Conservation (phyloP, 805 yeast species). For the Kuraishia piskuri region DNA sequence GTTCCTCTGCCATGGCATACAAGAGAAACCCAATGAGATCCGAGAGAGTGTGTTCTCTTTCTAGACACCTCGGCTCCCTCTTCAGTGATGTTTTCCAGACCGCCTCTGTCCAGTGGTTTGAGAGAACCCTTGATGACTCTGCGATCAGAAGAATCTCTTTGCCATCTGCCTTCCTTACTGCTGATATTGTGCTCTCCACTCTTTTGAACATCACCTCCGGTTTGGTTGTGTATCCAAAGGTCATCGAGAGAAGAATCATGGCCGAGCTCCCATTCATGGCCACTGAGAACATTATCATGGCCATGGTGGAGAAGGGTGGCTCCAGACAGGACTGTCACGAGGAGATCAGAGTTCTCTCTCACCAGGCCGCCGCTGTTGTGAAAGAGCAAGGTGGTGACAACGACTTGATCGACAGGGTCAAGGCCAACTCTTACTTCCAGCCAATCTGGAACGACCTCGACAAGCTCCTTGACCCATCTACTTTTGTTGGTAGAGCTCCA, state of each 20-base stretch:
- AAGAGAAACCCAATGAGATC: slow-evolving; percentile 99
- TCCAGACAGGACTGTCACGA: slow-evolving; percentile 98
- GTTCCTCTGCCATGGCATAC: slow-evolving; percentile 98
- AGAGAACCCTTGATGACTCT: slow-evolving; percentile 95
- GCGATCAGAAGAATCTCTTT: slow-evolving; percentile 96
- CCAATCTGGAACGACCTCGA: slow-evolving; percentile 88
- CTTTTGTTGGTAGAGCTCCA: slow-evolving; percentile 98
- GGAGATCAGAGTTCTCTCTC: slow-evolving; percentile 91
- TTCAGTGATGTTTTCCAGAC: slow-evolving; percentile 93
- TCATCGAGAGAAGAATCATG: slow-evolving; percentile 90
- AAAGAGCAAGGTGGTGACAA: slow-evolving; percentile 98
- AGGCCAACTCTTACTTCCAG: slow-evolving; percentile 67
- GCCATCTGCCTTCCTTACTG: slow-evolving; percentile 94
- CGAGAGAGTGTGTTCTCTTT: slow-evolving; percentile 96
- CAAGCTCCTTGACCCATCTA: slow-evolving; percentile 74
- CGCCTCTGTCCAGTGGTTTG: slow-evolving; percentile 98
- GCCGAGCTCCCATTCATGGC: slow-evolving; percentile 99
- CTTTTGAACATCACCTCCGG: slow-evolving; percentile 90
- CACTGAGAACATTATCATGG: slow-evolving; percentile 98
- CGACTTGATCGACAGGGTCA: slow-evolving; percentile 85
- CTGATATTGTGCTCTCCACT: slow-evolving; percentile 87
- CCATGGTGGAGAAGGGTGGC: slow-evolving; percentile 97
- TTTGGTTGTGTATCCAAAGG: slow-evolving; percentile 96
- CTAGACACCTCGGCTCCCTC: slow-evolving; percentile 90
- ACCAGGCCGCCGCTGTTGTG: slow-evolving; percentile 95